These are phyloP conservation scores for Castanea sativa DNA, from an alignment of 306 rosid species.

Conservation along the genomic window DNA sequence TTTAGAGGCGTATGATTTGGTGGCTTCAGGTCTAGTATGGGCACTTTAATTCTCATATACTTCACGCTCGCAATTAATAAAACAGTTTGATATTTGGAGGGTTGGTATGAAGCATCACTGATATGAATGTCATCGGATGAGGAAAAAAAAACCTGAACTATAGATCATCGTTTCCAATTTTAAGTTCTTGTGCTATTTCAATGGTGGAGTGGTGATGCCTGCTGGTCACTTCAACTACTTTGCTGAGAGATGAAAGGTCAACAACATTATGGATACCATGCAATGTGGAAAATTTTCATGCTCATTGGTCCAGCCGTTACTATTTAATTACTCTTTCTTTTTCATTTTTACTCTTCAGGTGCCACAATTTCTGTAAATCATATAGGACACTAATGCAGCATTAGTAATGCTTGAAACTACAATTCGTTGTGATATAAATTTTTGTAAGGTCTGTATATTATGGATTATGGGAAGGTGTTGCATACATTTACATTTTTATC, in stretches of 20 bases:
- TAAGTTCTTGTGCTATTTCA: neutral
- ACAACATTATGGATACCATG: neutral
- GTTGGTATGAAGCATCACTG: neutral
- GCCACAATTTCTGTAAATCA: neutral
- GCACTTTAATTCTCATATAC: constrained; percentile 25
- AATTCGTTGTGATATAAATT: neutral
- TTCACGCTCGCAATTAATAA: constrained; percentile 26
- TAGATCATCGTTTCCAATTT: neutral
- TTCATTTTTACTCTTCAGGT: neutral
- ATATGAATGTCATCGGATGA: neutral
- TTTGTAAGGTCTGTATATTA: neutral
- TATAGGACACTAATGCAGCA: neutral
- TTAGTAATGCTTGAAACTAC: neutral
- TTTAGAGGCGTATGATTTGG: neutral
- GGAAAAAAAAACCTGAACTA: too few species aligned
- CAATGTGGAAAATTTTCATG: neutral
- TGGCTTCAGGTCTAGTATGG: constrained; percentile 26
- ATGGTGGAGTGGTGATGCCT: neutral
- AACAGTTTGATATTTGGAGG: neutral
- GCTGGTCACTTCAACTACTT: neutral
- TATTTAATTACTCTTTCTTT: neutral
- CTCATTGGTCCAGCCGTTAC: neutral
- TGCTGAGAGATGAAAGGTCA: too few species aligned
- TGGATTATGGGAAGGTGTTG: neutral
- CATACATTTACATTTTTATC: too few species aligned